Percentiles rank a stretch among this genome's conserved stretches.
phyloP scores from a whole-genome alignment of 2,329 filamentous ascomycete species.

The Aspergillus sp. region DNA sequence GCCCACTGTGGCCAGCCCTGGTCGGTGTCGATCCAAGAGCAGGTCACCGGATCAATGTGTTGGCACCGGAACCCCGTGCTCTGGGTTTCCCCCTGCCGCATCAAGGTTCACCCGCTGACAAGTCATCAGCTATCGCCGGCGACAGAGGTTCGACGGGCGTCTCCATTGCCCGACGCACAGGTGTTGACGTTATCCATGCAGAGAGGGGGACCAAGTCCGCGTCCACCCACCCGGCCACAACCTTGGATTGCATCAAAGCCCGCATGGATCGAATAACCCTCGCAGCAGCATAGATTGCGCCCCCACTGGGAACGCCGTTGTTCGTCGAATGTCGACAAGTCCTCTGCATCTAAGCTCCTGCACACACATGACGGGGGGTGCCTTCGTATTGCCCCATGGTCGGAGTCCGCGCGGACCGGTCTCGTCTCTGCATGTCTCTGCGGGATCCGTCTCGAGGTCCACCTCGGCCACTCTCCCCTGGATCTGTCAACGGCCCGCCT shows the following conservation, averaged over 20 bases:
- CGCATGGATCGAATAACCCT: not conserved
- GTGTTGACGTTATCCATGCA: slow-evolving; percentile 7
- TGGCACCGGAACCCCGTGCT: slow-evolving; percentile 23
- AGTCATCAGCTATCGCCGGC: slow-evolving; percentile 14
- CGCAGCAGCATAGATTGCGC: not conserved
- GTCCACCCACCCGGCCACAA: too few relatives aligned
- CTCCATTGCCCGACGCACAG: slow-evolving; percentile 1
- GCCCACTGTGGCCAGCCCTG: slow-evolving; percentile 3
- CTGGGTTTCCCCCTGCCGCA: slow-evolving; percentile 4
- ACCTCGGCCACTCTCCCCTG: not conserved
- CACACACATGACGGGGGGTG: too few relatives aligned
- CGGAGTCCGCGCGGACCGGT: not conserved
- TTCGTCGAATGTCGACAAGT: too few relatives aligned
- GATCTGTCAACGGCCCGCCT: slow-evolving; percentile 23
- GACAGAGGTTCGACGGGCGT: slow-evolving; percentile 1
- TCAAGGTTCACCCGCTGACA: slow-evolving; percentile 10
- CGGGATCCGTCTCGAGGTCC: not conserved
- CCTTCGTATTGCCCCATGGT: not conserved
- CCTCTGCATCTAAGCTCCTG: too few relatives aligned
- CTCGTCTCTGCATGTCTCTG: not conserved
- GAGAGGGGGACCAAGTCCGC: not conserved
- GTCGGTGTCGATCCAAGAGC: slow-evolving; percentile 25
- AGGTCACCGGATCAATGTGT: slow-evolving; percentile 38
- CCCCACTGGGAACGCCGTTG: not conserved
- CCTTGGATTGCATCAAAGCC: too few relatives aligned